Evolutionary conservation across 2,329 filamentous ascomycete species (phyloP).

Genomic region (Exophiala sp.): DNA sequence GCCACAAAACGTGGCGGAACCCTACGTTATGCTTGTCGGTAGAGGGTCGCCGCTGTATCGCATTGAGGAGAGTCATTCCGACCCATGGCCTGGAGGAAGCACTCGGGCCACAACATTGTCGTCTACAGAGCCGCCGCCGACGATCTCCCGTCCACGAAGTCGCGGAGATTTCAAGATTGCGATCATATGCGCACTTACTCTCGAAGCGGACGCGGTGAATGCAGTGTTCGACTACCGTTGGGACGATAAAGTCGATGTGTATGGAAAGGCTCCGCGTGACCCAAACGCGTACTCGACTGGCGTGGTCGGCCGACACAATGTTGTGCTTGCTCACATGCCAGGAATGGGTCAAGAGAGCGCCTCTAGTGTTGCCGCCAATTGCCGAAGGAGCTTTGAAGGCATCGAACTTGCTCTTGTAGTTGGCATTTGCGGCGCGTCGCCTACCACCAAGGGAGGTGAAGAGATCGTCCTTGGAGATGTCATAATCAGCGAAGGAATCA

Average conservation of each 20-base stretch:
- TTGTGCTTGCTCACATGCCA: conserved; percentile 24
- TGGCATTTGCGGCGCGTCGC: conserved; percentile 7
- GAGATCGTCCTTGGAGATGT: conserved; percentile 34
- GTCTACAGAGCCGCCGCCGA: neutral
- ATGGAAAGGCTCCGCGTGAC: conserved; percentile 7
- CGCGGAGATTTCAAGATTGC: conserved; percentile 9
- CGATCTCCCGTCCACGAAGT: neutral
- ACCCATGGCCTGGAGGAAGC: neutral
- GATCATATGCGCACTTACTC: conserved; percentile 7
- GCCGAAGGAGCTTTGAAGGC: neutral
- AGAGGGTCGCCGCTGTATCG: neutral
- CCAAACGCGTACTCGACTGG: conserved; percentile 23
- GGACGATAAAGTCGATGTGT: conserved; percentile 89
- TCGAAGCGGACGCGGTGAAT: conserved; percentile 8
- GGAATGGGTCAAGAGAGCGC: conserved; percentile 18
- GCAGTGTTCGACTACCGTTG: conserved; percentile 83
- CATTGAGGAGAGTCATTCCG: neutral
- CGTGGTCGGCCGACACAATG: conserved; percentile 24
- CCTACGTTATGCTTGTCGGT: neutral
- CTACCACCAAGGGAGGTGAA: neutral
- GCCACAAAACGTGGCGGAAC: neutral
- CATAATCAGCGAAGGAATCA: conserved; percentile 28
- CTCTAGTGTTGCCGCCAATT: neutral
- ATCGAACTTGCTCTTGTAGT: conserved; percentile 4
- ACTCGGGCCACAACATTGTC: neutral